Evolutionary conservation across 768 basidiomycete species (phyloP).

Genomic region (Leucosporidium yakuticum): DNA sequence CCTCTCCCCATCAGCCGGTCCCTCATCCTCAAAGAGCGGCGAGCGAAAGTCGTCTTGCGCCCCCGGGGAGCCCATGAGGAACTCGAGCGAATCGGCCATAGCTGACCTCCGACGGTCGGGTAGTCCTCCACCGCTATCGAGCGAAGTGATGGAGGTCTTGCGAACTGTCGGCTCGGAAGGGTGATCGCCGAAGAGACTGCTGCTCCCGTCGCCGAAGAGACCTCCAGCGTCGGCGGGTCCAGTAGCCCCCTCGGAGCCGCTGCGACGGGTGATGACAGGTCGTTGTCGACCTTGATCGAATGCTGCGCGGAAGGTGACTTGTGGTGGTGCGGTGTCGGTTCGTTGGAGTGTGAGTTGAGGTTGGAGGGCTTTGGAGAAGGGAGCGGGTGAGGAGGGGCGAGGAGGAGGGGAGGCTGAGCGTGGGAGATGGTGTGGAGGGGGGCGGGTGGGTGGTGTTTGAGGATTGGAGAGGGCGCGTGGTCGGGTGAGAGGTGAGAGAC

Average conservation of each 20-base stretch:
- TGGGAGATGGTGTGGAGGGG: not conserved
- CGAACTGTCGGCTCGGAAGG: not conserved
- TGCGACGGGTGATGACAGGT: not conserved
- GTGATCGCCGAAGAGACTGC: no score
- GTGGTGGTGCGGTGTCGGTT: slow-evolving; percentile 30
- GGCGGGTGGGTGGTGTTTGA: not conserved
- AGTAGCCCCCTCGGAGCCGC: not conserved
- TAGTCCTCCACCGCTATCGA: slow-evolving; percentile 10
- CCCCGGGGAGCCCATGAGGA: slow-evolving; percentile 68
- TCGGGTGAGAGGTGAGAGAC: not conserved
- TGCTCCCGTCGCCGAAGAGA: no score
- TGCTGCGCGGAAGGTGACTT: slow-evolving; percentile 23
- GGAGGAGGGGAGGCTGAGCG: not conserved
- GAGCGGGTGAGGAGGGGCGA: not conserved
- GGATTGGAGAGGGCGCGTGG: slow-evolving; percentile 10
- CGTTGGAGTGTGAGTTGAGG: slow-evolving; percentile 9
- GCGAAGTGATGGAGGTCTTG: slow-evolving; percentile 13
- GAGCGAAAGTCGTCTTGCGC: slow-evolving; percentile 49
- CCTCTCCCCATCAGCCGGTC: not conserved
- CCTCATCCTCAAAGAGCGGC: slow-evolving; percentile 45
- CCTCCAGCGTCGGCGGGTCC: no score
- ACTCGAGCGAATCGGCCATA: slow-evolving; percentile 52
- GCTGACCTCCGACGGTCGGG: not conserved
- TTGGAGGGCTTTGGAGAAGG: not conserved
- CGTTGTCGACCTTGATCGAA: slow-evolving; percentile 3